Evolutionary conservation across 352 stramenopile species (phyloP).

Genomic region (Phytopythium helicoides): DNA sequence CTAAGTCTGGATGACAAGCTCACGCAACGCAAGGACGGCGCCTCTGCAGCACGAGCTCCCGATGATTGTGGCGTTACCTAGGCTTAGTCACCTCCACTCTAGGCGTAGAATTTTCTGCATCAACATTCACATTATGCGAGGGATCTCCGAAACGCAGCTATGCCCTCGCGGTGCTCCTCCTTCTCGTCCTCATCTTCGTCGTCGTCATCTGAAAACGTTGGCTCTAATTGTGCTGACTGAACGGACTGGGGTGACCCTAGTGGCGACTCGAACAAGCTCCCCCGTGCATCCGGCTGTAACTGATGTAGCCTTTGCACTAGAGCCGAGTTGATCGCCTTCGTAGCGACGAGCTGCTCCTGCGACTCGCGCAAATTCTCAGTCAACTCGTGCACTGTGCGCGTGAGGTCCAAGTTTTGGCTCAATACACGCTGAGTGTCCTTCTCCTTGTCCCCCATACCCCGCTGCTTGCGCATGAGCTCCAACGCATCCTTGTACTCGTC

Average conservation of each 20-base stretch:
- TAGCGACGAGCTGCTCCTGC: conserved; percentile 63
- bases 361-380: conserved; percentile 69
- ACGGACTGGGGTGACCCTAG: conserved; percentile 31
- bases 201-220: conserved; percentile 47
- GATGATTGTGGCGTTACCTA: too few species aligned
- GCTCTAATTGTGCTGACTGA: conserved; percentile 30
- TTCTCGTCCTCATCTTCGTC: conserved; percentile 42
- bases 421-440: conserved; percentile 54
- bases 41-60: too few species aligned
- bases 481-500: conserved; percentile 59
- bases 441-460: conserved; percentile 60
- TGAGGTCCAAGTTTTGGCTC: conserved; percentile 64
- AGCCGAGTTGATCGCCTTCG: conserved; percentile 75
- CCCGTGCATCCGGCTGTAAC: conserved; percentile 46
- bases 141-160: conserved; percentile 38
- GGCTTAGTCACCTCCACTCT: too few species aligned
- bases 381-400: conserved; percentile 70
- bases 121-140: too few species aligned
- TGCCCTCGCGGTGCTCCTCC: conserved; percentile 31
- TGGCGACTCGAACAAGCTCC: conserved; percentile 47
- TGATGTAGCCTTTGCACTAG: conserved; percentile 64
- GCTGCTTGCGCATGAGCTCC: conserved; percentile 40
- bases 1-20: too few species aligned
- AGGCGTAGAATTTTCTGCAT: too few species aligned
- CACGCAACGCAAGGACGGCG: too few species aligned